Percentiles rank a stretch among this genome's conserved stretches.
Evolutionary conservation across 23 red algal genomes (phyloP).

Genomic region (Gracilaria caudata): DNA sequence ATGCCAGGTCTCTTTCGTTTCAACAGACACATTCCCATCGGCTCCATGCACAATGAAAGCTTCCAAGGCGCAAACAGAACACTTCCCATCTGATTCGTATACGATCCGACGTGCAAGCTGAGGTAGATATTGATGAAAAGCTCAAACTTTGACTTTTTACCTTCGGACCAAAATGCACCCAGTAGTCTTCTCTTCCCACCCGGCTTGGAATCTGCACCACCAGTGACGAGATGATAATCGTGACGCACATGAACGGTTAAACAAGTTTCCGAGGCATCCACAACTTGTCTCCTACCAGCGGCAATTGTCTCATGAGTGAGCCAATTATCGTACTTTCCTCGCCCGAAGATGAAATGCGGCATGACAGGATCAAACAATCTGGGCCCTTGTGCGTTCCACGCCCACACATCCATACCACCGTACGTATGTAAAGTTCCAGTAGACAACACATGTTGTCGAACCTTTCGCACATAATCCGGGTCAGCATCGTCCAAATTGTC

Average conservation of each 20-base stretch:
- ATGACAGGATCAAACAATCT: conserved; percentile 86
- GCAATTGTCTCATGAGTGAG: conserved; percentile 95
- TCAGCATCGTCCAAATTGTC: conserved; percentile 68
- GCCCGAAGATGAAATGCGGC: conserved; percentile 97
- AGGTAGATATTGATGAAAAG: conserved; percentile 99
- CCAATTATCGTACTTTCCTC: conserved; percentile 99
- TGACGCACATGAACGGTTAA: conserved; percentile 90
- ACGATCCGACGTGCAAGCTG: conserved; percentile 86
- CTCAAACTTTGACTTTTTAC: conserved; percentile 95
- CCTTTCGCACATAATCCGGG: conserved; percentile 62
- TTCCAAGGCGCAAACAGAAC: conserved; percentile 97
- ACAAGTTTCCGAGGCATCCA: conserved; percentile 93
- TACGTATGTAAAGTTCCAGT: conserved; percentile 97
- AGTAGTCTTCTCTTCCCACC: conserved; percentile 56
- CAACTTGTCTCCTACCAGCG: conserved; percentile 80
- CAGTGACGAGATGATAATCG: conserved; percentile 91
- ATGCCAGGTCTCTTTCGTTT: conserved; percentile 85
- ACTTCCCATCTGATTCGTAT: conserved; percentile 95
- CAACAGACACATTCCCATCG: conserved; percentile 90
- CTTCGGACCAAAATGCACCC: conserved; percentile 94
- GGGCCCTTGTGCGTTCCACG: conserved; percentile 94
- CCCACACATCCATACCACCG: conserved; percentile 99
- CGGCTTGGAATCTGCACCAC: conserved; percentile 33
- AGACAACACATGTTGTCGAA: conserved; percentile 87
- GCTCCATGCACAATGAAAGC: conserved; percentile 84